Evolutionary conservation across 306 rosid species (phyloP).

Genomic region (Trichosanthes cucumerina): DNA sequence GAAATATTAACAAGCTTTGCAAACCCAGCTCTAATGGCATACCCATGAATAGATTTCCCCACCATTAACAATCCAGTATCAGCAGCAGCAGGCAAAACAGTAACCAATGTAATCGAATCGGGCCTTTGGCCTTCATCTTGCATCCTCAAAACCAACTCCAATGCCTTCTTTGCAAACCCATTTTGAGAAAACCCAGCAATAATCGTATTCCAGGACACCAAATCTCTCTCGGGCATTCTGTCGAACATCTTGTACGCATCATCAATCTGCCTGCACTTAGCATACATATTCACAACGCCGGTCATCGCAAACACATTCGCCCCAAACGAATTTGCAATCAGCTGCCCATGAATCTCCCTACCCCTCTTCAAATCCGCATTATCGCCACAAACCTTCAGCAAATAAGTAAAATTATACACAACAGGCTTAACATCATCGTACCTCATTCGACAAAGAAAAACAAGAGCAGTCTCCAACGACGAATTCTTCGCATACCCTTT

Average conservation of each 20-base stretch:
- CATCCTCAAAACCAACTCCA: slow-evolving; percentile 47
- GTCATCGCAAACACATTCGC: slow-evolving; percentile 79
- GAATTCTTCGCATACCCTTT: slow-evolving; percentile 75
- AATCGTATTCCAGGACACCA: slow-evolving; percentile 78
- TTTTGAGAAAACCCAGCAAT: slow-evolving; percentile 75
- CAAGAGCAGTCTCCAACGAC: slow-evolving; percentile 27
- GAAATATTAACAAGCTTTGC: slow-evolving; percentile 53
- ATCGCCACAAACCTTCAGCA: slow-evolving; percentile 65
- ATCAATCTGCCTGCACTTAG: slow-evolving; percentile 45
- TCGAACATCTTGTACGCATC: slow-evolving; percentile 78
- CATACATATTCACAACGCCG: slow-evolving; percentile 65
- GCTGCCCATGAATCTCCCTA: slow-evolving; percentile 65
- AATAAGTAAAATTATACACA: slow-evolving; percentile 72
- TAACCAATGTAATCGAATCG: slow-evolving; percentile 69
- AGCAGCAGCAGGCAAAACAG: slow-evolving; percentile 73
- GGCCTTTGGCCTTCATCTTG: slow-evolving; percentile 59
- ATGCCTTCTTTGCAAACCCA: slow-evolving; percentile 46
- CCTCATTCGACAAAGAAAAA: slow-evolving; percentile 52
- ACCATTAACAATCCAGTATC: slow-evolving; percentile 47
- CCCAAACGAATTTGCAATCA: slow-evolving; percentile 46
- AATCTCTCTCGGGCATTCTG: slow-evolving; percentile 73
- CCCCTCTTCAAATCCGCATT: slow-evolving; percentile 59
- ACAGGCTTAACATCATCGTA: slow-evolving; percentile 54
- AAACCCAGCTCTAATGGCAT: slow-evolving; percentile 52
- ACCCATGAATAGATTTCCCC: slow-evolving; percentile 71